Evolutionary conservation across 192 early-diverging fungal genomes (phyloP).

Genomic region (Coemansia asiatica): DNA sequence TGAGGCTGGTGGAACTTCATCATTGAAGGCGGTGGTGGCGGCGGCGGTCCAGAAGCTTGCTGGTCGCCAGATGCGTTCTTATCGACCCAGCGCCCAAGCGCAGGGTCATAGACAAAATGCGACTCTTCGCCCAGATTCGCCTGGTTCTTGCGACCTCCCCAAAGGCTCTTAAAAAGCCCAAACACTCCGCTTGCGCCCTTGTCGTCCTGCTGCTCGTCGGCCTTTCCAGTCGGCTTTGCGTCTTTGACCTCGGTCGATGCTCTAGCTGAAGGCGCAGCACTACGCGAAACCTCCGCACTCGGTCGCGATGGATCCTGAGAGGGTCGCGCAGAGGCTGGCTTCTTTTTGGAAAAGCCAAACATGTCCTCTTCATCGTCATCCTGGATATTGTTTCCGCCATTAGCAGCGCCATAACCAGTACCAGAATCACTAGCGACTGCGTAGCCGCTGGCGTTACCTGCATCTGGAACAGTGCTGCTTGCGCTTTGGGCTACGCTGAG

Average conservation of each 20-base stretch:
- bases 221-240: conserved; percentile 2
- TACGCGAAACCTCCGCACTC: conserved; percentile 27
- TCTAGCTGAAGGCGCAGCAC: conserved; percentile 21
- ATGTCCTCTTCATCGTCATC: conserved; percentile 52
- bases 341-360: conserved; percentile 52
- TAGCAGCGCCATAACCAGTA: background rate
- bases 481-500: background rate
- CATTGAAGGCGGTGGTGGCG: conserved; percentile 45
- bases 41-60: conserved; percentile 29
- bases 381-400: conserved; percentile 10
- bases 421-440: background rate
- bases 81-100: conserved; percentile 81
- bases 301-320: conserved; percentile 14
- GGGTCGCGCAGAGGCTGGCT: conserved; percentile 7
- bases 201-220: conserved; percentile 37
- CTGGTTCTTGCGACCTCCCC: conserved; percentile 57
- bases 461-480: background rate
- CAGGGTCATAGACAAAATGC: conserved; percentile 84
- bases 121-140: conserved; percentile 87
- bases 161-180: conserved; percentile 53
- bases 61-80: conserved; percentile 40
- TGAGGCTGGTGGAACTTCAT: conserved; percentile 35
- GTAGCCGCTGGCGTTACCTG: background rate
- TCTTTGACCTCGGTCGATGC: conserved; percentile 13
- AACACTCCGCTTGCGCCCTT: conserved; percentile 59